Percentiles rank a stretch among this genome's conserved stretches.
These are phyloP conservation scores for Blastobotrys chiropterorum DNA, from an alignment of 805 yeast genomes.

Conservation along the genomic window DNA sequence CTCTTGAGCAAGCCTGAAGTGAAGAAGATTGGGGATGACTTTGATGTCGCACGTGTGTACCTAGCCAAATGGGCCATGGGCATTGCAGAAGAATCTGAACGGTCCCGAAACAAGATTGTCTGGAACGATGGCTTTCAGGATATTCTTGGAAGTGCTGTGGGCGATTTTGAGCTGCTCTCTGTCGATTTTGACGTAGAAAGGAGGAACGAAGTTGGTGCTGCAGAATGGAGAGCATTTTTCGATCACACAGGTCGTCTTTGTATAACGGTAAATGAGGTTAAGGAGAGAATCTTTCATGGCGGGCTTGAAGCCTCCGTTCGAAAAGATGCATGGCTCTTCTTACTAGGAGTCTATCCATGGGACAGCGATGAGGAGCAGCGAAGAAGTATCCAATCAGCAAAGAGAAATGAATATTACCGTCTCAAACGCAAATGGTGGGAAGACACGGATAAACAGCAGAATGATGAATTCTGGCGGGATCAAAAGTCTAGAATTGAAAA, in stretches of 20 bases:
- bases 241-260: slow-evolving; percentile 70
- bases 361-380: slow-evolving; percentile 70
- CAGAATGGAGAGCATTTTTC: slow-evolving; percentile 82
- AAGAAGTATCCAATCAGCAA: slow-evolving; percentile 46
- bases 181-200: slow-evolving; percentile 56
- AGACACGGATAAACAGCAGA: slow-evolving; percentile 47
- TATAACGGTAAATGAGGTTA: slow-evolving; percentile 71
- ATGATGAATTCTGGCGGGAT: slow-evolving; percentile 78
- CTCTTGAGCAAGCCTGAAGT: slow-evolving; percentile 75
- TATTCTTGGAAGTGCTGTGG: slow-evolving; percentile 26
- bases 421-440: slow-evolving; percentile 68
- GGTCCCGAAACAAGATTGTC: slow-evolving; percentile 35
- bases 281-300: slow-evolving; percentile 83
- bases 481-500: slow-evolving; percentile 87
- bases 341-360: slow-evolving; percentile 86
- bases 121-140: slow-evolving; percentile 33
- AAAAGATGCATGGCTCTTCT: slow-evolving; percentile 76
- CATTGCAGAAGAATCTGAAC: slow-evolving; percentile 85
- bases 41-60: slow-evolving; percentile 86
- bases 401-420: slow-evolving; percentile 52
- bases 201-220: slow-evolving; percentile 54
- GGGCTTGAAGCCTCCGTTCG: slow-evolving; percentile 62
- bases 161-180: slow-evolving; percentile 38
- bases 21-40: slow-evolving; percentile 73
- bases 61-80: slow-evolving; percentile 96